These are phyloP conservation scores for Claviceps humidiphila DNA, from an alignment of 2,329 filamentous ascomycete genomes.

Conservation along the genomic window DNA sequence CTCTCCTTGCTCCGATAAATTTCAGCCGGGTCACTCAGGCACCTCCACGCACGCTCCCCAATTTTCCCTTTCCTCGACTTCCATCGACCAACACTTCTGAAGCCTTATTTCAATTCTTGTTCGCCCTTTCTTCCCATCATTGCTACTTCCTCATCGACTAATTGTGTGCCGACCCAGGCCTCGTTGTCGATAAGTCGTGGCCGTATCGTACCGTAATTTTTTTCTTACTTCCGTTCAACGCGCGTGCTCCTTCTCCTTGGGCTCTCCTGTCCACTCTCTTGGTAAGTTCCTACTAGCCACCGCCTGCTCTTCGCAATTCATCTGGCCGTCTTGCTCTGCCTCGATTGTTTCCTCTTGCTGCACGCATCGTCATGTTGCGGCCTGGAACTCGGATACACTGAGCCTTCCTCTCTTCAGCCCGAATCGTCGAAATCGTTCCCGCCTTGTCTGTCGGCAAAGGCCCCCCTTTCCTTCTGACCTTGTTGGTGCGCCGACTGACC, in stretches of 20 bases:
- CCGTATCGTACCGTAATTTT: slow-evolving; percentile 14
- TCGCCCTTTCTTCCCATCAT: slow-evolving; percentile 18
- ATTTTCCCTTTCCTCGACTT: slow-evolving; percentile 14
- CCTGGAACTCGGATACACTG: neutral
- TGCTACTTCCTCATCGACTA: slow-evolving; percentile 22
- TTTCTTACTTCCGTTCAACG: slow-evolving; percentile 18
- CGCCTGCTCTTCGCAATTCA: slow-evolving; percentile 1
- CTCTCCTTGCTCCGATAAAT: slow-evolving; percentile 11
- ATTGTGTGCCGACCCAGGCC: slow-evolving; percentile 6
- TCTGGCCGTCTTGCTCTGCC: neutral
- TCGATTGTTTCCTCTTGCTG: neutral
- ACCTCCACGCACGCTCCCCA: slow-evolving; percentile 7
- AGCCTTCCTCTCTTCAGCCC: neutral
- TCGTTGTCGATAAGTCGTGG: slow-evolving; percentile 9
- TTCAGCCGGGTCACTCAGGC: slow-evolving; percentile 4
- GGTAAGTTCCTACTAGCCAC: slow-evolving; percentile 5
- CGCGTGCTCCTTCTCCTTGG: slow-evolving; percentile 16
- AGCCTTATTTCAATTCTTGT: slow-evolving; percentile 11
- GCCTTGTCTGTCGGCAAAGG: neutral
- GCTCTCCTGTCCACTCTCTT: slow-evolving; percentile 11
- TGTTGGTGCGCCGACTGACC: slow-evolving; percentile 11
- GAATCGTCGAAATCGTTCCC: neutral
- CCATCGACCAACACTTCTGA: slow-evolving; percentile 5
- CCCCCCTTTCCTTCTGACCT: slow-evolving; percentile 11
- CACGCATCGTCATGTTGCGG: neutral